These are phyloP conservation scores for Coemansia sp. DNA, from an alignment of 192 early-diverging fungal species.

Conservation along the genomic window DNA sequence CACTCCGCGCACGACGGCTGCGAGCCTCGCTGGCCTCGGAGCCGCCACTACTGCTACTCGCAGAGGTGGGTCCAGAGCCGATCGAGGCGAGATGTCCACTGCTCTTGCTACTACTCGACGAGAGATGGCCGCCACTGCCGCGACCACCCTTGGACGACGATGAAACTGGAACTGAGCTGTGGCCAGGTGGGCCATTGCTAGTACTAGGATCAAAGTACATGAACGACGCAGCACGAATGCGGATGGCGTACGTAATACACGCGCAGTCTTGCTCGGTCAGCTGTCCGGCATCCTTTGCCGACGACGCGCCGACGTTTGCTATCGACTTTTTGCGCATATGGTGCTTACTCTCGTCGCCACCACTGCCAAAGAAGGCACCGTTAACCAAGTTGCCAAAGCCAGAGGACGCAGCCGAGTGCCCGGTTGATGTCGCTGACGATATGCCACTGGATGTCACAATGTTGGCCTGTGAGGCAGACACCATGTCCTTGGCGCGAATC, in stretches of 20 bases:
- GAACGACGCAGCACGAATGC: constrained; percentile 52
- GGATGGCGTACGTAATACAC: constrained; percentile 51
- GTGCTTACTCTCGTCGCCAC: constrained; percentile 29
- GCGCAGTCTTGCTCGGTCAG: constrained; percentile 53
- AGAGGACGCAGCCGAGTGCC: constrained; percentile 18
- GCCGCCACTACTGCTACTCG: constrained; percentile 8
- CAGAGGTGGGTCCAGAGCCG: background rate
- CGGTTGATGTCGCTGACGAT: constrained; percentile 14
- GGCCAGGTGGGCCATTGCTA: constrained; percentile 5
- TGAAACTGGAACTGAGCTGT: constrained; percentile 39
- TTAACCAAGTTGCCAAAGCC: constrained; percentile 43
- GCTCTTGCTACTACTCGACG: constrained; percentile 18
- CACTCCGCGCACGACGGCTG: constrained; percentile 37
- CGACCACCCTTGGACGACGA: constrained; percentile 29
- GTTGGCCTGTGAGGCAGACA: constrained; percentile 24
- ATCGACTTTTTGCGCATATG: constrained; percentile 48
- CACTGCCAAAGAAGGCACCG: constrained; percentile 37
- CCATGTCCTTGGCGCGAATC: constrained; percentile 44
- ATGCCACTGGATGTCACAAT: constrained; percentile 18
- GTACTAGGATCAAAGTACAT: constrained; percentile 41
- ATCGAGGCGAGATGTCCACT: constrained; percentile 2
- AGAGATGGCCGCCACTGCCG: constrained; percentile 32
- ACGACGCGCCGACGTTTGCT: constrained; percentile 11
- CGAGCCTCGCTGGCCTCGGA: constrained; percentile 29
- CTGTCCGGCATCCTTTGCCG: constrained; percentile 25